Conservation (phyloP, 2,329 filamentous ascomycete genomes). For the Neoarthrinium moseri region DNA sequence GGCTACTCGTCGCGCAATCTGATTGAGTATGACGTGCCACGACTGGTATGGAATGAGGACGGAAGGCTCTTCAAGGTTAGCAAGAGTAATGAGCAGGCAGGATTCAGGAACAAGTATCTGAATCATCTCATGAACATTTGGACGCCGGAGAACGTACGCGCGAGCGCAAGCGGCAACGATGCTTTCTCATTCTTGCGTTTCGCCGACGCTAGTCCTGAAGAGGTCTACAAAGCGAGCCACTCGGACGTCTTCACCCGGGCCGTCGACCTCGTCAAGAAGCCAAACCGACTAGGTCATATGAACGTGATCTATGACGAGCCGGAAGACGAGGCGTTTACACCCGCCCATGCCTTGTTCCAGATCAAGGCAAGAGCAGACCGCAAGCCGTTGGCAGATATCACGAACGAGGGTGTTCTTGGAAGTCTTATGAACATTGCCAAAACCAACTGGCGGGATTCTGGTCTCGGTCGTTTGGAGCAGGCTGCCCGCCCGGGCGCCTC, state of each 20-base stretch:
- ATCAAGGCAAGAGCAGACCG: conserved; percentile 70
- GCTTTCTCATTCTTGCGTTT: conserved; percentile 92
- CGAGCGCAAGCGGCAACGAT: conserved; percentile 58
- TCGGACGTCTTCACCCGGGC: conserved; percentile 73
- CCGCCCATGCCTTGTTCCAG: conserved; percentile 77
- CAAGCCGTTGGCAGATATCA: conserved; percentile 66
- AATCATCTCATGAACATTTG: conserved; percentile 87
- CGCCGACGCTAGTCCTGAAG: conserved; percentile 70
- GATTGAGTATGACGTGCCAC: conserved; percentile 82
- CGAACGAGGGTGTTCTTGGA: conserved; percentile 69
- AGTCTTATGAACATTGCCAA: conserved; percentile 78
- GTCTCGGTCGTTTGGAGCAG: conserved; percentile 76
- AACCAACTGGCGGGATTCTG: conserved; percentile 63
- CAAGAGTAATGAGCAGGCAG: conserved; percentile 69
- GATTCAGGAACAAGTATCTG: conserved; percentile 77
- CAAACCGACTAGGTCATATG: conserved; percentile 63
- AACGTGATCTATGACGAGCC: conserved; percentile 69
- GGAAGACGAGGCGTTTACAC: conserved; percentile 61
- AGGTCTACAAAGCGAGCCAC: conserved; percentile 69
- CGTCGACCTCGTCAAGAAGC: conserved; percentile 53
- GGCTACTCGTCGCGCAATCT: conserved; percentile 84
- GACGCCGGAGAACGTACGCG: conserved; percentile 73
- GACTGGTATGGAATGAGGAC: conserved; percentile 76
- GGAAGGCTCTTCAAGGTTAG: conserved; percentile 76
- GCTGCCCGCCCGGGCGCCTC: conserved; percentile 76